Evolutionary conservation across 768 basidiomycete genomes (phyloP).

Genomic region (Tulasnella sp.): DNA sequence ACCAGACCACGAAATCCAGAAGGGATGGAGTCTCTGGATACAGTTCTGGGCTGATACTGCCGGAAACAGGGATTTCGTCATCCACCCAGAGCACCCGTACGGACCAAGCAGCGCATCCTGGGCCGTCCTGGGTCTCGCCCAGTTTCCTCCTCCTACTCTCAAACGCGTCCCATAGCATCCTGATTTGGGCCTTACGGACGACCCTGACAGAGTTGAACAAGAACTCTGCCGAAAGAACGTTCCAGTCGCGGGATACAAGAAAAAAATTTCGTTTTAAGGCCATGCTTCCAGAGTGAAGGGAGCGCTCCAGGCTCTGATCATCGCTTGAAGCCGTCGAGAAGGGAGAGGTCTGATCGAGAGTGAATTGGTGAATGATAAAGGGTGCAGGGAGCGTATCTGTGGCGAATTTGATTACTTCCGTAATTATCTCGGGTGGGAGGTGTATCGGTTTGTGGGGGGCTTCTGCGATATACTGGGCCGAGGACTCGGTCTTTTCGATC

Average conservation of each 20-base stretch:
- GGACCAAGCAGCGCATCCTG: conserved; percentile 9
- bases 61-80: background rate
- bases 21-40: background rate
- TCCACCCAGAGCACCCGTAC: background rate
- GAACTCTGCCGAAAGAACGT: background rate
- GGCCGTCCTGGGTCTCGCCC: background rate
- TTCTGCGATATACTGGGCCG: too few species aligned
- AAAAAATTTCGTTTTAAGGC: background rate
- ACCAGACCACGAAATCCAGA: background rate
- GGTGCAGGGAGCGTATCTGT: background rate
- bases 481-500: background rate
- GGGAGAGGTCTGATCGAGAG: background rate
- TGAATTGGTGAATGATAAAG: background rate
- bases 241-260: background rate
- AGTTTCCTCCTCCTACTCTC: background rate
- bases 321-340: background rate
- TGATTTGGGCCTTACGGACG: background rate
- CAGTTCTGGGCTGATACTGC: background rate
- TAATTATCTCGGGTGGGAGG: background rate
- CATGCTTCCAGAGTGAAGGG: background rate
- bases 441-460: background rate
- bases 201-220: conserved; percentile 6
- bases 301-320: background rate
- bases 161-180: background rate
- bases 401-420: background rate